A percentile compares a stretch with the other conserved stretches of the same genome.
Evolutionary conservation across 345 rosid genomes (phyloP).

Genomic region (Lepidium aucheri): DNA sequence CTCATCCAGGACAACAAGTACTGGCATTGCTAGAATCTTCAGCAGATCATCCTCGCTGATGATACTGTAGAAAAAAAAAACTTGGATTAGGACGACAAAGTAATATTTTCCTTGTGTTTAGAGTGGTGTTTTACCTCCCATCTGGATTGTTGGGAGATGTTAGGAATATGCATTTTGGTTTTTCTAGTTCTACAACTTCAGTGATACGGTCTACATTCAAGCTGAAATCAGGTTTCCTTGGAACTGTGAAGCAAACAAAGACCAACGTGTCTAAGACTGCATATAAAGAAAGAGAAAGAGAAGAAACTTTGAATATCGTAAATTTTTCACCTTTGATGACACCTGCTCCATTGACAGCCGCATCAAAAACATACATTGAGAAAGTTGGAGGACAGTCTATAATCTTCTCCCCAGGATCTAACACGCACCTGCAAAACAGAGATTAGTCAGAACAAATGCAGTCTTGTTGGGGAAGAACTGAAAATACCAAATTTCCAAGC

Average conservation of each 20-base stretch:
- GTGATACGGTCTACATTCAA: constrained; percentile 69
- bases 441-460: background rate
- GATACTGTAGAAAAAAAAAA: constrained; percentile 35
- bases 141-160: constrained; percentile 98
- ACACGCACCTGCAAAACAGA: constrained; percentile 50
- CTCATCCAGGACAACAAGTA: constrained; percentile 89
- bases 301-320: background rate
- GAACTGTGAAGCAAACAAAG: constrained; percentile 41
- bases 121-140: constrained; percentile 52
- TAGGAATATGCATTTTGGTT: constrained; percentile 89
- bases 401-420: constrained; percentile 96
- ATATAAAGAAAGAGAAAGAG: background rate
- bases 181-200: constrained; percentile 55
- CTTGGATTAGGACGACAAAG: background rate
- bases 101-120: background rate
- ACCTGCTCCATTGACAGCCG: constrained; percentile 76
- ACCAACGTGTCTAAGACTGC: background rate
- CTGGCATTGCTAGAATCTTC: constrained; percentile 69
- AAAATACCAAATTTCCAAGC: background rate
- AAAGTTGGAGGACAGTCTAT: constrained; percentile 98
- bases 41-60: constrained; percentile 70
- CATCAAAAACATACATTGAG: constrained; percentile 98
- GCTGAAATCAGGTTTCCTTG: constrained; percentile 80
- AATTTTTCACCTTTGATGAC: constrained; percentile 61
- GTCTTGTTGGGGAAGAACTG: background rate